phyloP scores from a whole-genome alignment of 495 filamentous ascomycete species.

The Neurospora sp. region DNA sequence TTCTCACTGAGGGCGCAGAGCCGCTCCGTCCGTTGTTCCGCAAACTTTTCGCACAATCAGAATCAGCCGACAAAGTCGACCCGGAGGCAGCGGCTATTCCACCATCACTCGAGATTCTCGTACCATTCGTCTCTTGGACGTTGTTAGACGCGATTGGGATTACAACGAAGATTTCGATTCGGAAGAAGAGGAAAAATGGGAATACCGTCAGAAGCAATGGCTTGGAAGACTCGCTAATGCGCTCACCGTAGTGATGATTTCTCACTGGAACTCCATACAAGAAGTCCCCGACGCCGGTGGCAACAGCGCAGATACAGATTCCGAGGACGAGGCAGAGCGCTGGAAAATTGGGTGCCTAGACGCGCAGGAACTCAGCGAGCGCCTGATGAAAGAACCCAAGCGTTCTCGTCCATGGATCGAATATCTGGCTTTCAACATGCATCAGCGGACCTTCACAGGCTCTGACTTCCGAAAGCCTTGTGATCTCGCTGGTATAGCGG shows the following conservation, averaged over 20 bases:
- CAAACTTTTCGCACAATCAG: too few relatives aligned
- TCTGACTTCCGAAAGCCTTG: not conserved
- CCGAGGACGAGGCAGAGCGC: not conserved
- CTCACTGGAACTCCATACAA: not conserved
- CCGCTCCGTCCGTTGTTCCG: not conserved
- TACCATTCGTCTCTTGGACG: not conserved
- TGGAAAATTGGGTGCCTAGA: not conserved
- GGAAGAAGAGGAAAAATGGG: not conserved
- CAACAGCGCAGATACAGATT: not conserved
- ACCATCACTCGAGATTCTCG: not conserved
- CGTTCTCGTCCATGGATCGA: not conserved
- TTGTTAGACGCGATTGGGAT: not conserved
- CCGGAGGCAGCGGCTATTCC: not conserved
- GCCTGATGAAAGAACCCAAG: not conserved
- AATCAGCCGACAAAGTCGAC: too few relatives aligned
- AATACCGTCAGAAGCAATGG: not conserved
- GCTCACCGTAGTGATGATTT: not conserved
- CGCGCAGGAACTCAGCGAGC: not conserved
- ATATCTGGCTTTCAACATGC: not conserved
- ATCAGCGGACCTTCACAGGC: not conserved
- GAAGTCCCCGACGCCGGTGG: not conserved
- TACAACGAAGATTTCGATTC: not conserved
- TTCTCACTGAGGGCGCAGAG: not conserved
- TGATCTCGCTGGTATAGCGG: not conserved
- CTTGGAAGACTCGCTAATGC: not conserved